Conservation (phyloP, 1,284 basidiomycete genomes). For the Sanguinoderma infundibulare region DNA sequence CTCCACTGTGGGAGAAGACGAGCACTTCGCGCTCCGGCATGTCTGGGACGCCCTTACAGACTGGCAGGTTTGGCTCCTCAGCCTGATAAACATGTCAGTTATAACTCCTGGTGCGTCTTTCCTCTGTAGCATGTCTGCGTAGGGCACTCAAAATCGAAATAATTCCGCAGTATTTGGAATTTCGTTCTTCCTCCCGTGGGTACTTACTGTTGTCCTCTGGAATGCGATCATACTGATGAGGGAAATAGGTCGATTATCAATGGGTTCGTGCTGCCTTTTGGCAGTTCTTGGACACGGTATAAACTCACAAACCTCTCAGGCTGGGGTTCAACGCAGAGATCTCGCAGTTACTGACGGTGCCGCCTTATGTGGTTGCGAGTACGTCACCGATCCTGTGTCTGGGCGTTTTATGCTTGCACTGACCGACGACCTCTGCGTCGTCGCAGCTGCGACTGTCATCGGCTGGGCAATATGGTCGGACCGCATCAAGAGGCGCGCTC, state of each 20-base stretch:
- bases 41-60: constrained; percentile 58
- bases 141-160: background rate
- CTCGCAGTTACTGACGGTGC: constrained; percentile 69
- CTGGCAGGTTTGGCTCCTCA: constrained; percentile 70
- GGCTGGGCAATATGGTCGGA: constrained; percentile 64
- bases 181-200: constrained; percentile 28
- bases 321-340: constrained; percentile 60
- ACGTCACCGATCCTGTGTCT: no score
- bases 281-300: no score
- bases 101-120: constrained; percentile 56
- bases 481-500: constrained; percentile 53
- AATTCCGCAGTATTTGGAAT: constrained; percentile 24
- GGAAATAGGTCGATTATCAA: constrained; percentile 61
- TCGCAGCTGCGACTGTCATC: constrained; percentile 53
- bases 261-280: constrained; percentile 28
- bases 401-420: constrained; percentile 36
- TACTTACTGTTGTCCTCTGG: background rate
- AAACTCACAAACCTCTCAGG: constrained; percentile 30
- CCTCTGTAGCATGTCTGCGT: no score
- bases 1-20: constrained; percentile 69
- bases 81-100: constrained; percentile 63
- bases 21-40: constrained; percentile 59
- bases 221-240: background rate
- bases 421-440: background rate
- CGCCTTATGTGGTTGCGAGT: constrained; percentile 68